phyloP scores from a whole-genome alignment of 257 asterid genomes.

The Verbena officinalis region DNA sequence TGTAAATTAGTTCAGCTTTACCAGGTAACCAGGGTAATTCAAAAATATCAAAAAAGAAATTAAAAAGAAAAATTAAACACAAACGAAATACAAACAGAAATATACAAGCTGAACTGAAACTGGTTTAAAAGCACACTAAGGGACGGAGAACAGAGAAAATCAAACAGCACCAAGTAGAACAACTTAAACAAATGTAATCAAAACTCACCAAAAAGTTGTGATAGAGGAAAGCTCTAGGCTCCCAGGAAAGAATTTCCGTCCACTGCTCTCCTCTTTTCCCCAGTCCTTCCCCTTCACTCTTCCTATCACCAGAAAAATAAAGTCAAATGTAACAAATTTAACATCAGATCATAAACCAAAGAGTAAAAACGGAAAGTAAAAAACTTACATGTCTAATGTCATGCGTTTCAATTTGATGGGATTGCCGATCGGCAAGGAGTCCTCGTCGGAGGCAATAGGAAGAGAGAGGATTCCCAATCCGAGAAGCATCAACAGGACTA shows the following conservation, averaged over 20 bases:
- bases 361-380: neutral
- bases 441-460: conserved; percentile 55
- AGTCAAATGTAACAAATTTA: neutral
- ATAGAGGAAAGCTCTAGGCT: conserved; percentile 74
- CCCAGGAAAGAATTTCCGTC: conserved; percentile 78
- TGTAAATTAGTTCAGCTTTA: neutral
- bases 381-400: conserved; percentile 41
- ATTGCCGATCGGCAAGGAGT: conserved; percentile 34
- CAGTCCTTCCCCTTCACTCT: conserved; percentile 47
- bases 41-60: neutral
- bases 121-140: neutral
- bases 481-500: conserved; percentile 63
- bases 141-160: neutral
- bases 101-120: neutral
- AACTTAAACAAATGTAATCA: neutral
- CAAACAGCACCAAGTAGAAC: neutral
- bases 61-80: neutral
- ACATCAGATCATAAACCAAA: neutral
- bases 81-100: neutral
- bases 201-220: conserved; percentile 77
- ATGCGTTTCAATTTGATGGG: conserved; percentile 60
- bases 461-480: conserved; percentile 68
- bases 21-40: neutral
- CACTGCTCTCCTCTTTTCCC: conserved; percentile 67
- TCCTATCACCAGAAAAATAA: conserved; percentile 17